Conservation (phyloP, 202 grass and related monocot genomes). For the Setaria viridis region DNA sequence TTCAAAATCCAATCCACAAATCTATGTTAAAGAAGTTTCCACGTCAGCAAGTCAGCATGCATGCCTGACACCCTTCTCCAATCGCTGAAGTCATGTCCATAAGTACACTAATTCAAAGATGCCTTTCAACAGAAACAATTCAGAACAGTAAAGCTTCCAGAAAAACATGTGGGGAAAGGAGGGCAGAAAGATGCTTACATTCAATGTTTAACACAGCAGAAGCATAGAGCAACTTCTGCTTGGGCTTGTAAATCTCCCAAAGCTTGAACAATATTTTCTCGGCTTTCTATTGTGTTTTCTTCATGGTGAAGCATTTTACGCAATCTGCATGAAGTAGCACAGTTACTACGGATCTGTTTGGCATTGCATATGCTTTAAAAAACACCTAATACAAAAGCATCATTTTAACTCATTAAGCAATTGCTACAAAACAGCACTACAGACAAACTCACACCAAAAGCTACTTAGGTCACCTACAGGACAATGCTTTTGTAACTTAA, state of each 20-base stretch:
- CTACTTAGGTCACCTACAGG: slow-evolving; percentile 15
- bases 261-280: slow-evolving; percentile 69
- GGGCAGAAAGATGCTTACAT: slow-evolving; percentile 16
- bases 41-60: slow-evolving; percentile 28
- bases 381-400: background rate
- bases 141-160: background rate
- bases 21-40: background rate
- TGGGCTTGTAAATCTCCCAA: slow-evolving; percentile 87
- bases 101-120: slow-evolving; percentile 23
- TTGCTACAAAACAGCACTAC: background rate
- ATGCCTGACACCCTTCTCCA: slow-evolving; percentile 34
- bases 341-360: slow-evolving; percentile 6
- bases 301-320: slow-evolving; percentile 71
- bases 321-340: slow-evolving; percentile 59
- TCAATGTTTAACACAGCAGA: slow-evolving; percentile 82
- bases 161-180: background rate
- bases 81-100: background rate
- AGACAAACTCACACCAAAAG: background rate
- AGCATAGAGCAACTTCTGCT: slow-evolving; percentile 91
- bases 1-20: slow-evolving; percentile 7
- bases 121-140: slow-evolving; percentile 32
- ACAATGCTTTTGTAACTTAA: background rate
- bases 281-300: slow-evolving; percentile 47
- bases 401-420: background rate
- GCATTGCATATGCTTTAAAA: background rate